These are phyloP conservation scores for Rubroshorea leprosula DNA, from an alignment of 345 rosid genomes.

Conservation along the genomic window DNA sequence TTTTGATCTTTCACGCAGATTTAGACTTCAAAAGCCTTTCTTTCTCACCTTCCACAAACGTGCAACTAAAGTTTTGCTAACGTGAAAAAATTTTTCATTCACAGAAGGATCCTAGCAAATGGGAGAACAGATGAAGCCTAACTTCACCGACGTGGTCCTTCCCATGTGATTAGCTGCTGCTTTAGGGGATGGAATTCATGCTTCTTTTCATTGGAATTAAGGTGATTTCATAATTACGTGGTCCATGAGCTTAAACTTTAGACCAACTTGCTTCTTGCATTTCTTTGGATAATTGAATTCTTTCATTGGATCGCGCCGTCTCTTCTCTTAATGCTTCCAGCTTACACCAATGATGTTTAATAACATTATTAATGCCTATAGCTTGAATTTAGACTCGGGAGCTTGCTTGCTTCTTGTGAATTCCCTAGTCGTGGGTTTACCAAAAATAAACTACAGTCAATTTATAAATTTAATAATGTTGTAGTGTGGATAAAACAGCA, in stretches of 20 bases:
- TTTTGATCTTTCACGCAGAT: constrained; percentile 7
- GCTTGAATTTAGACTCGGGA: too few species aligned
- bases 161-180: constrained; percentile 20
- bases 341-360: not conserved
- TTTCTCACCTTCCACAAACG: constrained; percentile 10
- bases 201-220: not conserved
- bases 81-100: not conserved
- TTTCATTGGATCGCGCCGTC: not conserved
- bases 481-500: constrained; percentile 1
- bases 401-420: too few species aligned
- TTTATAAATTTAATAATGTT: too few species aligned
- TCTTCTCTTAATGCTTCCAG: not conserved
- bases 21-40: constrained; percentile 12
- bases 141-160: constrained; percentile 15
- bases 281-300: not conserved
- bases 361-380: too few species aligned
- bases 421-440: too few species aligned
- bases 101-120: not conserved
- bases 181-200: not conserved
- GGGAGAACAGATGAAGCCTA: not conserved
- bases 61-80: constrained; percentile 8
- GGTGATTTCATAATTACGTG: constrained; percentile 18
- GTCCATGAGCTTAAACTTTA: constrained; percentile 11
- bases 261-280: not conserved
- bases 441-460: too few species aligned